Base-by-base conservation (phyloP, 495 filamentous ascomycete species). In the Penicillium tannophilum region DNA sequence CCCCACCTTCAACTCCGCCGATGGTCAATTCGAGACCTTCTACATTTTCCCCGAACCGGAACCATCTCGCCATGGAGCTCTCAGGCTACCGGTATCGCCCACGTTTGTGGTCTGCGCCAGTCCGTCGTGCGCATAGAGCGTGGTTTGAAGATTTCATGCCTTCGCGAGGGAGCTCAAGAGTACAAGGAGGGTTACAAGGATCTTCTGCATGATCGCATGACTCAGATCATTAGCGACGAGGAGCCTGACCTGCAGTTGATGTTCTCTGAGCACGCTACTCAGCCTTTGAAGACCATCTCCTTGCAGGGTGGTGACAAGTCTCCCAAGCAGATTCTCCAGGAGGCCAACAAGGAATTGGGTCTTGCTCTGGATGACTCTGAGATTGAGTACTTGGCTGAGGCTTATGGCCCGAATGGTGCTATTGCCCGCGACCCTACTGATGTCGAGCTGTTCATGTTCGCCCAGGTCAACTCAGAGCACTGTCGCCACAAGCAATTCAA, bases 391-490 rank as follows among this genome's bases (percentile, higher is more conserved):
- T 79, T 98, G 30, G 88, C 94, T 10, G 84, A 91, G 36, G 89
- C 87, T 31, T 97, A 94, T 72, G 86, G 85, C 28, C 78, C 88
- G 44, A 82, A 91, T 23, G 88, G 88, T 14, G 80, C 76, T 44
- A 85, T 82, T 67, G 87, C 73, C 55, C 84, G 86, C 52, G 84
- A 86, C 49, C 93, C 92, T 0, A 88, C 88, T 45, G 94, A 98
- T 74, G 89, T 97, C 52, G 94, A 98, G 75, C 82, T 98, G 14
- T 98, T 96, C 81, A 98, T 98, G 95, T 98, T 98, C 71, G 93
- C 93, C 28, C 94, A 98, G 73, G 93, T 98, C 62, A 82, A 82
- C 70, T 83, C 80, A 6, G 81, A 82, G 55, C 78, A 83, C 64
- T 88, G 85, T 63, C 77, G 86, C 51, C 87, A 88, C 64, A 88